phyloP scores from a whole-genome alignment of 2,329 filamentous ascomycete genomes.

The Thielaviopsis punctulata region DNA sequence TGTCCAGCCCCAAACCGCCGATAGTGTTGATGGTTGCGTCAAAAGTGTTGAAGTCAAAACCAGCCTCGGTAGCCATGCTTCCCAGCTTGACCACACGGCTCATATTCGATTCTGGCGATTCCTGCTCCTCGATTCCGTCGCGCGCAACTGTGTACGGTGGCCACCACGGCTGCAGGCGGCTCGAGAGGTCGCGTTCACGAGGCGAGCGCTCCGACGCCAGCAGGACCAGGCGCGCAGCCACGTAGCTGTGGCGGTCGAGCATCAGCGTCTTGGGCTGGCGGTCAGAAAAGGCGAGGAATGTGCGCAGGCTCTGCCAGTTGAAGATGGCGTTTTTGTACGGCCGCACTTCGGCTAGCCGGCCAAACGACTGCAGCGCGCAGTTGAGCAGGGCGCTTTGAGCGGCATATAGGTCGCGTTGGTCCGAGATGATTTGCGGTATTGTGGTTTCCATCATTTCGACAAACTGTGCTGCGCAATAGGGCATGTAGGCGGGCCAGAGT shows the following conservation, averaged over 20 bases:
- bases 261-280: slow-evolving; percentile 29
- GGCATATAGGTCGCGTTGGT: slow-evolving; percentile 13
- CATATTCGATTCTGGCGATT: slow-evolving; percentile 32
- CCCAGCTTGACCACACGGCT: slow-evolving; percentile 37
- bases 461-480: slow-evolving; percentile 18
- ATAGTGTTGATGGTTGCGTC: slow-evolving; percentile 26
- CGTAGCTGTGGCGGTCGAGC: slow-evolving; percentile 34
- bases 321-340: slow-evolving; percentile 24
- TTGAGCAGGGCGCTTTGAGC: slow-evolving; percentile 22
- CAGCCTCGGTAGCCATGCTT: slow-evolving; percentile 36
- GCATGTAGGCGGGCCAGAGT: slow-evolving; percentile 17
- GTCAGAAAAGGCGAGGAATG: slow-evolving; percentile 34
- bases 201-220: slow-evolving; percentile 34
- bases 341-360: slow-evolving; percentile 17
- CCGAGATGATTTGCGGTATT: slow-evolving; percentile 10
- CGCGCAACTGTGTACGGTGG: slow-evolving; percentile 40
- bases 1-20: slow-evolving; percentile 31
- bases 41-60: slow-evolving; percentile 29
- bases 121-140: slow-evolving; percentile 41
- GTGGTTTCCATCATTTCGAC: slow-evolving; percentile 18
- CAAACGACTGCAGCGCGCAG: slow-evolving; percentile 19
- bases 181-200: slow-evolving; percentile 30
- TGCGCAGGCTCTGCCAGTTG: slow-evolving; percentile 41
- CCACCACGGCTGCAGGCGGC: slow-evolving; percentile 35
- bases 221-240: slow-evolving; percentile 35